Percentiles rank a stretch among this genome's conserved stretches.
phyloP scores from a whole-genome alignment of 2,329 filamentous ascomycete genomes.

The Sclerotinia borealis region DNA sequence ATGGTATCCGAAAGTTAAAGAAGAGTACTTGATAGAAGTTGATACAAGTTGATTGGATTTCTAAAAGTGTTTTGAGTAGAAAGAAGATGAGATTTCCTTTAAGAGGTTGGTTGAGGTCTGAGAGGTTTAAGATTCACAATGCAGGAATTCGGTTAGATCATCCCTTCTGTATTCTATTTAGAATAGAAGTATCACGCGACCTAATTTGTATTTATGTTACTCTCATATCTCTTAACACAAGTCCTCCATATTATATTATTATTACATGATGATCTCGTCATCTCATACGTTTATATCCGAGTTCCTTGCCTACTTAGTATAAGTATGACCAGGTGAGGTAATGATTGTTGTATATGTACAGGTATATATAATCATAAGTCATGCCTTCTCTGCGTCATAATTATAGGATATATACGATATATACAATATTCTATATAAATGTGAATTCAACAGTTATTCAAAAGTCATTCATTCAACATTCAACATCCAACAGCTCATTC shows the following conservation, averaged over 20 bases:
- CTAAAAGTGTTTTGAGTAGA: background rate
- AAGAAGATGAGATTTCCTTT: background rate
- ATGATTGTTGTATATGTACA: too few species aligned
- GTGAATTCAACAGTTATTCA: too few species aligned
- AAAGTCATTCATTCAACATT: too few species aligned
- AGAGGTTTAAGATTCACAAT: background rate
- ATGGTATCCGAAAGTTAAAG: background rate
- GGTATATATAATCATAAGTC: too few species aligned
- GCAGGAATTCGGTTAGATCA: background rate
- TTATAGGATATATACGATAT: too few species aligned
- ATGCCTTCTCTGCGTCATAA: too few species aligned
- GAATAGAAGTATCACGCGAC: slow-evolving; percentile 1
- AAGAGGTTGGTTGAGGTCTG: background rate
- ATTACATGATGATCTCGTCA: background rate
- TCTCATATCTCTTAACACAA: too few species aligned
- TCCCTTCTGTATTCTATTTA: background rate
- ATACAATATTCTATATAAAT: too few species aligned
- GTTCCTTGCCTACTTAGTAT: background rate
- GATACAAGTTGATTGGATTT: background rate
- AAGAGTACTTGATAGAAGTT: background rate
- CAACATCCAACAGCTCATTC: too few species aligned
- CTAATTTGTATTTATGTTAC: background rate
- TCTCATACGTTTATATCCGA: background rate
- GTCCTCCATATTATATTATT: too few species aligned
- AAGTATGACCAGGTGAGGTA: too few species aligned